A percentile compares a stretch with the other conserved stretches of the same genome.
phyloP scores from a whole-genome alignment of 1,139 yeast genomes.

The Ogataea hybrid region DNA sequence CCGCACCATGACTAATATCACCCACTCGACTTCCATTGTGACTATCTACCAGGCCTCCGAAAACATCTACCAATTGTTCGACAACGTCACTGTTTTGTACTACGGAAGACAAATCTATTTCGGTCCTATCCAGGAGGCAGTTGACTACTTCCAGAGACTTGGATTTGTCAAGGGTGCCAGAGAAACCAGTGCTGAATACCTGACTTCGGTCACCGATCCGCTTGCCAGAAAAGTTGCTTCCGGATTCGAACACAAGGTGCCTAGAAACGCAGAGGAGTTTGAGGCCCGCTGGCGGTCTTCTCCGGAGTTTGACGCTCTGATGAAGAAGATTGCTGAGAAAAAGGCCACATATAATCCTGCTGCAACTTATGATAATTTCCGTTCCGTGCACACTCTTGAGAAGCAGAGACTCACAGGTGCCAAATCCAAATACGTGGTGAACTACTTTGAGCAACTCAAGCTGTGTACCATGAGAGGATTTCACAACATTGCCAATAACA shows the following conservation, averaged over 20 bases:
- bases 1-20: constrained; percentile 58
- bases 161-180: constrained; percentile 71
- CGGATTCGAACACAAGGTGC: constrained; percentile 44
- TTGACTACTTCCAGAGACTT: constrained; percentile 58
- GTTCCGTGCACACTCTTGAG: constrained; percentile 40
- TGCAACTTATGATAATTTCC: constrained; percentile 38
- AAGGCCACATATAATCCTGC: constrained; percentile 32
- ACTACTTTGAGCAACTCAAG: constrained; percentile 44
- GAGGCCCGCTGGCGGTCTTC: constrained; percentile 44
- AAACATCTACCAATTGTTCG: constrained; percentile 72
- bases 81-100: constrained; percentile 69
- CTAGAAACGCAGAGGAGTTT: constrained; percentile 43
- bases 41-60: constrained; percentile 85
- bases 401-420: constrained; percentile 37
- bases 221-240: constrained; percentile 53
- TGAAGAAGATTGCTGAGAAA: constrained; percentile 33
- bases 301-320: constrained; percentile 35
- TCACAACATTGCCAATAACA: constrained; percentile 50
- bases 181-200: constrained; percentile 80
- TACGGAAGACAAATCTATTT: constrained; percentile 77
- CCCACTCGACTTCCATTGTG: constrained; percentile 61
- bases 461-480: constrained; percentile 48
- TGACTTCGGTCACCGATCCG: constrained; percentile 78
- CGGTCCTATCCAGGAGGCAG: constrained; percentile 62
- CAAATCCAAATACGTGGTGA: constrained; percentile 45